Evolutionary conservation across 2,329 filamentous ascomycete species (phyloP), one percentile per base, ranked within the genome.

Genomic region (Pseudopyrenochaeta lycopersici): DNA sequence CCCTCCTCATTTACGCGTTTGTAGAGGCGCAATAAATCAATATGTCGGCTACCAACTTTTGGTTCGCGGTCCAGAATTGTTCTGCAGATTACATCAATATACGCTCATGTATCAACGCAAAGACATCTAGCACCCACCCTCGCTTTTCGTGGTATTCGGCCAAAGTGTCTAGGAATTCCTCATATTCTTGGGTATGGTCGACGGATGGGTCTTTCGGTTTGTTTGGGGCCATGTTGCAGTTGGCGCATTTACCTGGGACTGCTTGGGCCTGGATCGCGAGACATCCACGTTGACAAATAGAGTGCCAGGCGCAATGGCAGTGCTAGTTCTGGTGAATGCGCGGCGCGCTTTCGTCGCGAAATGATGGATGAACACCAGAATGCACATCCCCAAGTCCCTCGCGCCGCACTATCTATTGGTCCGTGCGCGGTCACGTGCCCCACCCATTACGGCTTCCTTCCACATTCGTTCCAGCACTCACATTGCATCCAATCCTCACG

Each of bases 21-120:
- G 81, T 91, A 96, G 27, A 96, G 84, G 68, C 90, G 89, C 71
- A 88, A 81, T 23, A 96, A 82, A 69, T 96, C 90, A 56, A 96
- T 84, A 60, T 89, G 87, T 55, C 88, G 88, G 63, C 85, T 84
- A 56, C 90, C 91, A 65, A 96, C 87, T 77, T 91, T 92, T 46
- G 92, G 92, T 73, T 93, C 89, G 27, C 88, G 83, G 56, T 96
- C 92, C 63, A 96, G 87, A 52, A 82, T 78, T 7, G 91, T 96
- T 49, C 83, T 85, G 67, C 53, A 62, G 55, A 59, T 58, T 49
- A 56, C 49, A 49, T 64, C 67, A 64, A 64, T 51, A 62, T 56
- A 47, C 54, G 54, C 57, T 51, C 50, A 68, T 66, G 62, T 57
- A 39, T 47, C 41, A 41, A 56, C 42, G 57, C 55, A n/a, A n/a